Conservation (phyloP, 305 asterid species). For the Solanum hybrid region DNA sequence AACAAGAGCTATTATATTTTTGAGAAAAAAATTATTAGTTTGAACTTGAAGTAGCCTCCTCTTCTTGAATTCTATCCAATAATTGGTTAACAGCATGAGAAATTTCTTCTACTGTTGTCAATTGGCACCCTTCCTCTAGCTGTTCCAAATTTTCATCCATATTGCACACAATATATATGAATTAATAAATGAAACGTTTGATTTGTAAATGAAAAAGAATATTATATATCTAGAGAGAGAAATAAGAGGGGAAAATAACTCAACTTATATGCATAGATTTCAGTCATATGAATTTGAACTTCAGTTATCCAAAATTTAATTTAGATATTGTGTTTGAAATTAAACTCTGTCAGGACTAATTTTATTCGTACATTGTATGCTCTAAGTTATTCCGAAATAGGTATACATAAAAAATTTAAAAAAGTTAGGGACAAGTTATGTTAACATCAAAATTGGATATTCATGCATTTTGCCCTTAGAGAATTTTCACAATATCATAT, state of each 20-base stretch:
- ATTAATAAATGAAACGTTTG: not conserved
- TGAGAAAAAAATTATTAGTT: not conserved
- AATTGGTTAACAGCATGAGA: slow-evolving; percentile 32
- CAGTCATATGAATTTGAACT: not conserved
- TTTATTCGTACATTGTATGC: not conserved
- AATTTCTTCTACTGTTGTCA: slow-evolving; percentile 29
- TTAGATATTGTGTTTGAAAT: not conserved
- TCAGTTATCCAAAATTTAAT: not conserved
- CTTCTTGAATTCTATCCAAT: slow-evolving; percentile 26
- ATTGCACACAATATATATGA: not conserved
- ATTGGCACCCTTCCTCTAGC: slow-evolving; percentile 37
- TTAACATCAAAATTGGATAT: not conserved
- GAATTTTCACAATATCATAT: not conserved
- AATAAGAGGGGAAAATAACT: too few relatives aligned
- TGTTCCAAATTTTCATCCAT: slow-evolving; percentile 7
- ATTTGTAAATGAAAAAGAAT: not conserved
- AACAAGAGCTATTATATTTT: not conserved
- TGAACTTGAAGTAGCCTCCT: slow-evolving; percentile 16
- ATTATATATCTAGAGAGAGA: too few relatives aligned
- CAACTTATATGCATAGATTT: not conserved
- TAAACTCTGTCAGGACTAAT: not conserved
- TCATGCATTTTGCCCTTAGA: not conserved
- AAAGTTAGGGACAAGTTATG: not conserved
- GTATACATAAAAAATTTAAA: not conserved
- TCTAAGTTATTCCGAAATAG: not conserved